phyloP scores from a whole-genome alignment of 2,329 filamentous ascomycete genomes.

The Teratosphaeria gauchensis region DNA sequence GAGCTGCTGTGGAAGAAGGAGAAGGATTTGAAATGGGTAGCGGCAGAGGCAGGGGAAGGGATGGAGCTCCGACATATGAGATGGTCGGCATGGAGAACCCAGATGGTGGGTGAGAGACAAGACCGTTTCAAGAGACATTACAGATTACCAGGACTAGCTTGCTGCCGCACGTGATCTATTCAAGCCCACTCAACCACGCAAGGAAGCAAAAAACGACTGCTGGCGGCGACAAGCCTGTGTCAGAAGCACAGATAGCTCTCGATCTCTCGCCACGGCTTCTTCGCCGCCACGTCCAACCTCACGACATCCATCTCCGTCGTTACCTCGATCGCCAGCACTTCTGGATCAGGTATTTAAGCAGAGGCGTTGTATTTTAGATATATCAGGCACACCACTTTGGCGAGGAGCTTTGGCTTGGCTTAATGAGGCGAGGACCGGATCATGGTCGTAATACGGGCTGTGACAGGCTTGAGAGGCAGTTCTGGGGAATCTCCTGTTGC shows the following conservation, averaged over 20 bases:
- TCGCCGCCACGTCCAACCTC: slow-evolving; percentile 19
- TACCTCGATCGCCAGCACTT: slow-evolving; percentile 14
- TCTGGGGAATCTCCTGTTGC: slow-evolving; percentile 16
- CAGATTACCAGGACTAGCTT: background rate
- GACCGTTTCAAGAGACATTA: background rate
- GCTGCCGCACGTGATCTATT: background rate
- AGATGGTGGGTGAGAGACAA: slow-evolving; percentile 23
- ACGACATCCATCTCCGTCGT: slow-evolving; percentile 24
- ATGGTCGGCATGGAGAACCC: slow-evolving; percentile 34
- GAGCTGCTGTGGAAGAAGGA: slow-evolving; percentile 23
- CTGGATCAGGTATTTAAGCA: slow-evolving; percentile 3
- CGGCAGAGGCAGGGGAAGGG: slow-evolving; percentile 32
- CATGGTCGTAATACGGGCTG: slow-evolving; percentile 20
- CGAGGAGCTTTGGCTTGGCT: slow-evolving; percentile 14
- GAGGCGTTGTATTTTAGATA: slow-evolving; percentile 6
- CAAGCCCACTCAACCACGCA: background rate
- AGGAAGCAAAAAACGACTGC: background rate
- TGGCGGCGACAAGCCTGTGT: background rate
- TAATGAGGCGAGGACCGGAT: slow-evolving; percentile 15
- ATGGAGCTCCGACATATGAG: slow-evolving; percentile 39
- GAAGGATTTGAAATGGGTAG: slow-evolving; percentile 31
- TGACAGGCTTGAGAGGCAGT: slow-evolving; percentile 19
- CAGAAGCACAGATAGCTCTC: slow-evolving; percentile 26
- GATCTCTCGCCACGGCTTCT: slow-evolving; percentile 25
- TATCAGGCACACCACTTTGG: slow-evolving; percentile 14